Base-by-base conservation (phyloP, 345 rosid species). In the Eucalyptus melliodora region DNA sequence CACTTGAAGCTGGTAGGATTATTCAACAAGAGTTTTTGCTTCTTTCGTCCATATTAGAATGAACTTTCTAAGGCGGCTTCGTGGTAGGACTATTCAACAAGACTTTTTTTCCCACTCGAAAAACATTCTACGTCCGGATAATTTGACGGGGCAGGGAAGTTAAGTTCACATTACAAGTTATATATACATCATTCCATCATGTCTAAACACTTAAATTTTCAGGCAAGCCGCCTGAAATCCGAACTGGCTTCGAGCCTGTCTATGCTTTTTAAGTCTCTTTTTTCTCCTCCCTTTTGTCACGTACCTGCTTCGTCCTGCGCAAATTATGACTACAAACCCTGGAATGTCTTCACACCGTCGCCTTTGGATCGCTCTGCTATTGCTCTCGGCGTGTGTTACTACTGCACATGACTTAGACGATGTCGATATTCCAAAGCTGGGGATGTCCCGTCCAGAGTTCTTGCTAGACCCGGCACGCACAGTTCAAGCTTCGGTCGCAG, bases 221-320 rank as follows among this genome's bases (percentile, higher is more conserved):
- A 0, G 19, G 40, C 77, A n/a, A 15, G 62, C 62, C 62, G 62
- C 62, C 62, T 24, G 62, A 67, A n/a, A n/a, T 67, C 77, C 37
- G 1, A 67, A 16, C 5, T 69, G 81, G 3, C 24, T 69, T 69
- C 21, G 42, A 69, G 0, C 81, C 21, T 1, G 0, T 53, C 56
- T 7, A 53, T 19, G 0, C 5, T 8, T 53, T 53, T 19, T 53
- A 53, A 0, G 56, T 53, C 24, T 53, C 56, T 53, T 3, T 53
- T 53, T 53, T 53, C 24, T 19, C 56, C 56, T 67, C 40, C 17
- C 56, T 53, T 53, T 53, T 53, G 56, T 53, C 56, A 53, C 21
- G 10, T 31, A 67, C 80, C 16, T 67, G 67, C 67, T 60, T 27
- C 27, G 0, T 21, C 60, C 2, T 56, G 26, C 27, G 60, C 60